Conservation (phyloP, 2,329 filamentous ascomycete genomes). For the Geoglossum cookeanum region DNA sequence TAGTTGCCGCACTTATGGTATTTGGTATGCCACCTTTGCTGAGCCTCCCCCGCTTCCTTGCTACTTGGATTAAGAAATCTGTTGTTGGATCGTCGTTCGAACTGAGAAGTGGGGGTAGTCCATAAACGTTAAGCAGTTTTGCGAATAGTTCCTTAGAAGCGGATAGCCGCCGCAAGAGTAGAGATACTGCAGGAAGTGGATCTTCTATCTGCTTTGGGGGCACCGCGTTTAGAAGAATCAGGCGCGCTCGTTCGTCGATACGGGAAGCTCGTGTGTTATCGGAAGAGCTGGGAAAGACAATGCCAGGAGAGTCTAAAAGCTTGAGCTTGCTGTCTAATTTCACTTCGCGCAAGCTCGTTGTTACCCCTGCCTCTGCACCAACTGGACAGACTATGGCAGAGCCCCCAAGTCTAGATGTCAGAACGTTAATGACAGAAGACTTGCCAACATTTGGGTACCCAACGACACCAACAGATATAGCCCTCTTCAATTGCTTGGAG, state of each 20-base stretch:
- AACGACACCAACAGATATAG: constrained; percentile 80
- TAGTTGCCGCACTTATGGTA: constrained; percentile 68
- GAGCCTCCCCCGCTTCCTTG: constrained; percentile 74
- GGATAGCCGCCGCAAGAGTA: constrained; percentile 68
- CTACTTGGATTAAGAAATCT: constrained; percentile 88
- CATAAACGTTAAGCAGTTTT: constrained; percentile 69
- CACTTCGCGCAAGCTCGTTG: constrained; percentile 69
- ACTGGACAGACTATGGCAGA: constrained; percentile 60
- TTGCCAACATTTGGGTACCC: constrained; percentile 95
- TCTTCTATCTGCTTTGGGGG: constrained; percentile 90
- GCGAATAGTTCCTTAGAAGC: constrained; percentile 52
- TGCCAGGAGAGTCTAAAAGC: constrained; percentile 81
- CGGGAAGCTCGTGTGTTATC: constrained; percentile 28
- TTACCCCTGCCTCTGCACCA: constrained; percentile 82
- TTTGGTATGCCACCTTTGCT: constrained; percentile 85
- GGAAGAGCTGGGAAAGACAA: constrained; percentile 60
- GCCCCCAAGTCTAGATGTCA: constrained; percentile 56
- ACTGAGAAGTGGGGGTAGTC: constrained; percentile 56
- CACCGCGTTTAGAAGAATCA: constrained; percentile 77
- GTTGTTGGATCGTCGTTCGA: constrained; percentile 52
- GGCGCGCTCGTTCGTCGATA: constrained; percentile 59
- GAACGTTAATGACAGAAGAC: constrained; percentile 87
- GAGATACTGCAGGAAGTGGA: constrained; percentile 65
- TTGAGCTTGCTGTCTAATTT: constrained; percentile 92
- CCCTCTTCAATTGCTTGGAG: constrained; percentile 66